Evolutionary conservation across 495 filamentous ascomycete genomes (phyloP), one percentile per base, ranked within the genome.

Genomic region (Talaromyces ruber): DNA sequence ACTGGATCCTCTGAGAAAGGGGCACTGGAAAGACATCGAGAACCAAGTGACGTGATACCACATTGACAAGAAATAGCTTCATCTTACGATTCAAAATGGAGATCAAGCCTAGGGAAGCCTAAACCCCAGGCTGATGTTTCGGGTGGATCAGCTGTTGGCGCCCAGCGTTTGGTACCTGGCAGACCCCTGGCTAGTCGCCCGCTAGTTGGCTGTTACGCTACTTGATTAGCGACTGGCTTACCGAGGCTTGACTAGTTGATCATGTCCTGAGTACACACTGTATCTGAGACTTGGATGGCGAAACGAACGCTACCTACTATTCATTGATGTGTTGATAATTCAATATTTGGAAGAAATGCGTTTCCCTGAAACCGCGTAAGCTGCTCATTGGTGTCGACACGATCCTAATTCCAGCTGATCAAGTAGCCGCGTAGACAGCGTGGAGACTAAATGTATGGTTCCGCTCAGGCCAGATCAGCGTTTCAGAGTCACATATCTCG

Each of bases 1-100:
- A 64, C 64, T 92, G 28, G 91, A 95, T 74, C 86, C 88, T 28
- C 77, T 91, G 74, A 78, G 90, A 63, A 76, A 69, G 21, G 85
- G 87, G 32, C 75, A 88, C 62, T 93, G 88, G 88, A 68, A 80
- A 34, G 88, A 89, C 64, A 68, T 88, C 61, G 82, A 83, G 67
- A 73, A 62, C 0, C 51, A 54, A 28, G 51, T 54, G 51, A 54
- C 22, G 26, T 28, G 51, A 28, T 54, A 26, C 4, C 18, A 18
- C 16, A 18, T 47, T 18, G n/a, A 47, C 16, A 47, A 21, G n/a
- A 47, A 47, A 47, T 47, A 47, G 16, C 43, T 47, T 47, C 43
- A 9, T 21, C 43, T 47, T 47, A n/a, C 43, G n/a, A 47, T 18
- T 8, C 43, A 47, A 47, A 9, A 21, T 21, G 8, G 18, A 47